A percentile compares a stretch with the other conserved stretches of the same genome.
These are phyloP conservation scores for Citrus unshiu DNA, from an alignment of 345 rosid species.

Conservation along the genomic window DNA sequence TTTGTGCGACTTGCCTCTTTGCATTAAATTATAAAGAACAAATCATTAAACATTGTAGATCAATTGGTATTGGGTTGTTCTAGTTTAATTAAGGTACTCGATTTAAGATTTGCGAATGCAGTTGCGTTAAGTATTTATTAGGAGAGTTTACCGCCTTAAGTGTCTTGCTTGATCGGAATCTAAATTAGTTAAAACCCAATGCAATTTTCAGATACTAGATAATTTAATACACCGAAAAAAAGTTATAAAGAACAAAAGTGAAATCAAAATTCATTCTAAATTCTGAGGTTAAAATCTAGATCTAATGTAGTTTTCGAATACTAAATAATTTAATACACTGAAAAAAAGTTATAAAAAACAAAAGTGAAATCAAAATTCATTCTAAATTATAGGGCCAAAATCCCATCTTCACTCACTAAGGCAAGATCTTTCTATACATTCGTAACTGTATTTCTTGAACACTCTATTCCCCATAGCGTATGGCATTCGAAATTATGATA, in stretches of 20 bases:
- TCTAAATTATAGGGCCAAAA: background rate
- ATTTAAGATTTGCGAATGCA: too few relatives aligned
- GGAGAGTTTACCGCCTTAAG: too few relatives aligned
- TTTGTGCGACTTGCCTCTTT: background rate
- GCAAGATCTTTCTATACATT: background rate
- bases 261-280: background rate
- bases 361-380: background rate
- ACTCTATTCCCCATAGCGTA: too few relatives aligned
- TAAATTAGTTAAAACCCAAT: fast-evolving
- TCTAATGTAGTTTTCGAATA: too few relatives aligned
- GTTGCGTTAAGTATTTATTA: too few relatives aligned
- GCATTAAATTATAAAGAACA: background rate
- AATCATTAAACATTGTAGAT: fast-evolving
- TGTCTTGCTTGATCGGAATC: too few relatives aligned
- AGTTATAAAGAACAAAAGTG: too few relatives aligned
- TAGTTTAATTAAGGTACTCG: too few relatives aligned
- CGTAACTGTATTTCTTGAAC: background rate
- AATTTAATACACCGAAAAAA: too few relatives aligned
- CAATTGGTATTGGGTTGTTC: fast-evolving
- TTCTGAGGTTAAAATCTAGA: fast-evolving
- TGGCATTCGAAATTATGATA: too few relatives aligned
- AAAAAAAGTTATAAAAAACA: background rate
- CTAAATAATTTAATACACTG: too few relatives aligned
- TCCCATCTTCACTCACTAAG: background rate
- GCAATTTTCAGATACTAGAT: too few relatives aligned